These are phyloP conservation scores for Diplodia intermedia DNA, from an alignment of 2,329 filamentous ascomycete species.

Conservation along the genomic window DNA sequence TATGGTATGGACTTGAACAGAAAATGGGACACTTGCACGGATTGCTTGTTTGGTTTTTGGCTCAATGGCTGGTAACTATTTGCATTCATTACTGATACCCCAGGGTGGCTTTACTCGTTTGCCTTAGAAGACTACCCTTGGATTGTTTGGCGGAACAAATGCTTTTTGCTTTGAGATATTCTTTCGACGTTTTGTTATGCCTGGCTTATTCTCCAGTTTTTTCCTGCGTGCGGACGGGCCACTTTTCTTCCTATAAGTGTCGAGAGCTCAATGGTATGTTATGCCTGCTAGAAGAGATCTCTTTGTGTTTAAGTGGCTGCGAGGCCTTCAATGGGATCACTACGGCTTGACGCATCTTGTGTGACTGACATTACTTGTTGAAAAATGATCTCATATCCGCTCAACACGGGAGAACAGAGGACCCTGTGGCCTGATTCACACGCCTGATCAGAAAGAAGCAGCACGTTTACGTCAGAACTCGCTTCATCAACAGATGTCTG, in stretches of 20 bases:
- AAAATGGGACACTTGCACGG: not conserved
- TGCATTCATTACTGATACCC: constrained; percentile 19
- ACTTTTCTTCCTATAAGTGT: not conserved
- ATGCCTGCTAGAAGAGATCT: not conserved
- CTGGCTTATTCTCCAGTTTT: not conserved
- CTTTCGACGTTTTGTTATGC: not conserved
- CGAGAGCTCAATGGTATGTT: not conserved
- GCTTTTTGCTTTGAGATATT: not conserved
- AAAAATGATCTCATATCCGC: no score
- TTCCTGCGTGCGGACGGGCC: not conserved
- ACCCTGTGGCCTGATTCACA: no score
- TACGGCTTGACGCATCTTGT: not conserved
- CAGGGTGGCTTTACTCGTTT: constrained; percentile 25
- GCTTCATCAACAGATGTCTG: no score
- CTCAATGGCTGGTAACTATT: not conserved
- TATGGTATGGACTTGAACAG: constrained; percentile 2
- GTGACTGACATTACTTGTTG: not conserved
- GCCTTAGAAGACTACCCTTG: constrained; percentile 17
- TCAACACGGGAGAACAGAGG: no score
- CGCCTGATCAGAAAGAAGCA: no score
- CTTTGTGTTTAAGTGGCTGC: not conserved
- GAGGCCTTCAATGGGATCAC: not conserved
- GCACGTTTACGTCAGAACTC: no score
- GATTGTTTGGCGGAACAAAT: not conserved
- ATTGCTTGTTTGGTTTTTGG: not conserved